These are phyloP conservation scores for Mucor plumbeus DNA, from an alignment of 371 early-diverging fungal genomes.

Conservation along the genomic window DNA sequence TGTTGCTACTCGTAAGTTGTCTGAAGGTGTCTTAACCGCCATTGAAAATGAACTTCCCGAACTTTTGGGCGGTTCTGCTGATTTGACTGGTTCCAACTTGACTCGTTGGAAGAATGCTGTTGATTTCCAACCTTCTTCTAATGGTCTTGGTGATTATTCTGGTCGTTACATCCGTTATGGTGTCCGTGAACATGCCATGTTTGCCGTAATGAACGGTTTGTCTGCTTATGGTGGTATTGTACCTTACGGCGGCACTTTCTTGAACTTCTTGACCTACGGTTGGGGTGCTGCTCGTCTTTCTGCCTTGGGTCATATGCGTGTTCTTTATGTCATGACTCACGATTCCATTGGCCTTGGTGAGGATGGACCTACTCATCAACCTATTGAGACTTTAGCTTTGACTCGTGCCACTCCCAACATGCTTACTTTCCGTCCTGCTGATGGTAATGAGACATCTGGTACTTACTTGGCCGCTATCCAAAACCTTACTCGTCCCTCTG, in stretches of 20 bases:
- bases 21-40: constrained; percentile 81
- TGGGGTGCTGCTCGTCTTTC: constrained; percentile 93
- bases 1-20: constrained; percentile 90
- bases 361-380: constrained; percentile 99
- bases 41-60: constrained; percentile 81
- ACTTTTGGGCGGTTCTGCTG: constrained; percentile 97
- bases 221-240: constrained; percentile 85
- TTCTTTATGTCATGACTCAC: constrained; percentile 98
- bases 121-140: constrained; percentile 85
- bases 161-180: constrained; percentile 97
- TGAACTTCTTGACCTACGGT: constrained; percentile 94
- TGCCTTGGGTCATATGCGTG: constrained; percentile 87
- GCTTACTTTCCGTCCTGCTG: constrained; percentile 92
- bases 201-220: constrained; percentile 96
- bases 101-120: constrained; percentile 91
- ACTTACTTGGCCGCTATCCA: constrained; percentile 85
- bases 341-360: constrained; percentile 99
- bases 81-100: constrained; percentile 96
- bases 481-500: constrained; percentile 75
- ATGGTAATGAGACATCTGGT: constrained; percentile 96
- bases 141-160: constrained; percentile 74
- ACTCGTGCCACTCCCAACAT: constrained; percentile 97
- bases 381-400: constrained; percentile 94
- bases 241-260: constrained; percentile 96
- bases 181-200: constrained; percentile 99